Evolutionary conservation across 306 rosid genomes (phyloP), one percentile per base, ranked within the genome.

Genomic region (Hippophae gyantsensis): DNA sequence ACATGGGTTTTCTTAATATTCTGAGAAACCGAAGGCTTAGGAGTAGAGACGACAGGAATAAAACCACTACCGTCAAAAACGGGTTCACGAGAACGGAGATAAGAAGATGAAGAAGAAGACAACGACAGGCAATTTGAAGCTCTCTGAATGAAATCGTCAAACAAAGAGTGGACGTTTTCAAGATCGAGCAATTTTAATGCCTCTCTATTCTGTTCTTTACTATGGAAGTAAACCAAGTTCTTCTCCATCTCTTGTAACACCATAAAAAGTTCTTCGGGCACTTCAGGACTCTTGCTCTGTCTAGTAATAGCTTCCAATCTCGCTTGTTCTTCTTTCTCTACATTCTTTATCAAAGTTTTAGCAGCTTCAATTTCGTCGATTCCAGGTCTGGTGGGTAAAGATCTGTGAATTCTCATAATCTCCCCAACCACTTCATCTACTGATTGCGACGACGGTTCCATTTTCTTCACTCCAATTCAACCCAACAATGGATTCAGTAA

Each of bases 291-390:
- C 56, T 83, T 86, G 43, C 62, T 70, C 46, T 83, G 86, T 11
- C 70, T 74, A 4, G 77, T 74, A 23, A 86, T 74, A 68, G 75
- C 72, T 32, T 85, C 90, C 11, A 86, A 67, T 54, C 76, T 81
- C n/a, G 62, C 69, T 47, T 89, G 84, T 40, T 84, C 86, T n/a
- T 83, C 97, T 46, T 54, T 78, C 52, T 89, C 89, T 47, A 81
- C 81, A 57, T 85, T 83, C 56, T 54, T 44, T 9, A 89, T 71
- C 62, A 86, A 60, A 44, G 73, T 56, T 56, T 11, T 70, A 0
- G 97, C 97, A 0, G 85, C 97, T 71, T 89, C 95, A 40, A 89
- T 83, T 52, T 89, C 97, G 18, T 89, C 97, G 49, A 83, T 69
- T 50, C 66, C 73, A 0, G 95, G 95, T n/a, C 95, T 68, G 26